Evolutionary conservation across 2,329 filamentous ascomycete genomes (phyloP), one percentile per base, ranked within the genome.

Genomic region (Monilinia aucupariae): DNA sequence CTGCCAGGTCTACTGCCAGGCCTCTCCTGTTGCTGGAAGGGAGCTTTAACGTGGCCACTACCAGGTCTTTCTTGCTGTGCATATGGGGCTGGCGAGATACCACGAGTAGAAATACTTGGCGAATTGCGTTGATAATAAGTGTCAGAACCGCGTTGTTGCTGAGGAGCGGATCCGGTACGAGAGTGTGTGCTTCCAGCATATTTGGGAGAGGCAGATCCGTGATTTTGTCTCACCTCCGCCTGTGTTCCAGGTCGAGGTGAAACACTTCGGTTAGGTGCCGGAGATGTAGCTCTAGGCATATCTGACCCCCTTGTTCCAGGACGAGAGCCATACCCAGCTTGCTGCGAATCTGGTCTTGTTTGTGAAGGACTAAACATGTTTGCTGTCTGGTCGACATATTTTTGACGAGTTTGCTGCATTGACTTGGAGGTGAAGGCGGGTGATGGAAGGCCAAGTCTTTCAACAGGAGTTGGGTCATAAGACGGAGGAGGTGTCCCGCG

Each of bases 401-500:
- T 92, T 70, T 96, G 89, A 0, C 92, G 94, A 4, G 92, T 91
- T 75, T 96, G 90, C 73, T 96, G 91, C 96, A 99, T 99, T 54
- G 94, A 91, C 67, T 89, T 90, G 4, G 91, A 90, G 0, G 96
- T 99, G 65, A 96, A 91, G 1, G 94, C 94, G 2, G 93, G 92
- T 64, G 93, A 88, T 2, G 94, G 96, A 15, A 93, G 90, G 61
- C 92, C 94, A 4, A 97, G 82, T 64, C 90, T 84, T 73, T 89
- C 90, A 52, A 91, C 82, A 56, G 85, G 77, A 25, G 60, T 22
- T 64, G 82, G 84, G 64, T 93, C 89, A 72, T 97, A 97, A 0
- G 90, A 91, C 4, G 93, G 93, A 2, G 93, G 93, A 7, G 92
- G 91, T 12, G 90, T 92, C 32, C 87, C 88, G 68, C 89, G 80